Evolutionary conservation across 2,329 filamentous ascomycete genomes (phyloP).

Genomic region (Helotiales sp.): DNA sequence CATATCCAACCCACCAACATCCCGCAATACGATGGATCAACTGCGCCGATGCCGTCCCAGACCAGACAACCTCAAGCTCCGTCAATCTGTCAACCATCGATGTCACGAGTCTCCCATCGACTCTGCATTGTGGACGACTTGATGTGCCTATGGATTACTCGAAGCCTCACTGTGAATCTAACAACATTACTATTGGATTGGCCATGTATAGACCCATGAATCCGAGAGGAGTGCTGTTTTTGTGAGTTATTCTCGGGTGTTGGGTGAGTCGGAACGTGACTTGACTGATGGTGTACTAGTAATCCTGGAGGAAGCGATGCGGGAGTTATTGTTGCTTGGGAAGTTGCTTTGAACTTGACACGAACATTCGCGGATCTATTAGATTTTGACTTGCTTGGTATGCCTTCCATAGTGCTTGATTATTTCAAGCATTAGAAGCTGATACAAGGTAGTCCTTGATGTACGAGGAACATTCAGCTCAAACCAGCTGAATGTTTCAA

Average conservation of each 20-base stretch:
- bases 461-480: conserved; percentile 19
- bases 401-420: not conserved
- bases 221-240: conserved; percentile 15
- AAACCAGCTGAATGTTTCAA: conserved; percentile 17
- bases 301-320: conserved; percentile 18
- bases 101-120: conserved; percentile 12
- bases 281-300: not conserved
- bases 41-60: not conserved
- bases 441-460: conserved; percentile 10
- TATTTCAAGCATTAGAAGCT: not conserved
- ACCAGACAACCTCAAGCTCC: not conserved
- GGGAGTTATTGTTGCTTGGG: conserved; percentile 15
- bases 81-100: not conserved
- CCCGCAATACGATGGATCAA: not conserved
- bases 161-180: conserved; percentile 7
- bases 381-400: conserved; percentile 14
- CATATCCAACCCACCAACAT: not conserved
- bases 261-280: not conserved
- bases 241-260: conserved; percentile 4
- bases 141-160: conserved; percentile 22
- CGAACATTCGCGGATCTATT: conserved; percentile 9
- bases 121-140: conserved; percentile 13
- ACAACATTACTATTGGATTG: conserved; percentile 18
- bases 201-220: conserved; percentile 12
- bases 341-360: conserved; percentile 12